A percentile compares a stretch with the other conserved stretches of the same genome.
Conservation (phyloP, 108 stramenopile genomes). For the Mediolabrus comicus region DNA sequence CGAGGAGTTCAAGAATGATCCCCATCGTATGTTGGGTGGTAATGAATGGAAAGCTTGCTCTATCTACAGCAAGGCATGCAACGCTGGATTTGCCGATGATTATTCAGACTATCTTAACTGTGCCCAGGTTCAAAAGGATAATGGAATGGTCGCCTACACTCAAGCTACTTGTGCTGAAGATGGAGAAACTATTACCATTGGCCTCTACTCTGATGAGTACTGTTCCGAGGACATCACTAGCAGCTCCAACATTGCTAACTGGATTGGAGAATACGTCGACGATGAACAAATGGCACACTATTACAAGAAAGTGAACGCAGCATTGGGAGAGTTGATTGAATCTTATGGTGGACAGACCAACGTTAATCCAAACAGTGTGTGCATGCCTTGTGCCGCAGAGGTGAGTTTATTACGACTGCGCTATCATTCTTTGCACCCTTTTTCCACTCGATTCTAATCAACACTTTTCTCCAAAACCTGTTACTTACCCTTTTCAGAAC, state of each 20-base stretch:
- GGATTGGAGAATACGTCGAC: slow-evolving; percentile 21
- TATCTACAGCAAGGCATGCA: slow-evolving; percentile 24
- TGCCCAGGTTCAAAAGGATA: slow-evolving; percentile 31
- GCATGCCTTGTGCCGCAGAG: not conserved
- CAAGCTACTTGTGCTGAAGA: slow-evolving; percentile 67
- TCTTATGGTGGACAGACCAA: not conserved
- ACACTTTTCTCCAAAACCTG: no score
- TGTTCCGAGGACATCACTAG: slow-evolving; percentile 69
- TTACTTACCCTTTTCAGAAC: not conserved
- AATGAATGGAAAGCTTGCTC: slow-evolving; percentile 37
- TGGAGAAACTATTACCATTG: slow-evolving; percentile 65
- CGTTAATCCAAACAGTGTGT: not conserved
- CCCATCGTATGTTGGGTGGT: not conserved
- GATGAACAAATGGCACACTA: slow-evolving; percentile 24
- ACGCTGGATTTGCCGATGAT: slow-evolving; percentile 1
- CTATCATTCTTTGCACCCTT: not conserved
- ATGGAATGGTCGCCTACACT: slow-evolving; percentile 60
- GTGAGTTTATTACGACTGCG: not conserved
- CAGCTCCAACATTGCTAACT: slow-evolving; percentile 18
- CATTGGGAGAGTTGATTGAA: not conserved
- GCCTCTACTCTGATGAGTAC: slow-evolving; percentile 78
- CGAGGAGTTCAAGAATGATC: slow-evolving; percentile 41
- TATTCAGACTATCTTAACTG: slow-evolving; percentile 39
- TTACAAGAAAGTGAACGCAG: not conserved
- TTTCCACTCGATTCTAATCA: not conserved